These are phyloP conservation scores for Vaccinium darrowii DNA, from an alignment of 148 eudicot species.

Conservation along the genomic window DNA sequence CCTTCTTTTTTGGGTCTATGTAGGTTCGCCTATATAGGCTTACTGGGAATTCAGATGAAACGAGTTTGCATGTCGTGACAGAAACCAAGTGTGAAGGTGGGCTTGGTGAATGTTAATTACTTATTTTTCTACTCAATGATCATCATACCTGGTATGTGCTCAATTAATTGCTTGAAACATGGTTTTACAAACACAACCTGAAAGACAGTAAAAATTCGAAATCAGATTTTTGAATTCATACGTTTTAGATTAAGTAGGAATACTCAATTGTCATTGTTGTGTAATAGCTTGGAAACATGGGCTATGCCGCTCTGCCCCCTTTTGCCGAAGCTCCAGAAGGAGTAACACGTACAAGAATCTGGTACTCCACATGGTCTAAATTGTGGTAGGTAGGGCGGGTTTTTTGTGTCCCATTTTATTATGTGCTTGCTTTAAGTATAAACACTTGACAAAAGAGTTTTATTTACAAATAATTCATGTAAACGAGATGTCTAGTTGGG, in stretches of 20 bases:
- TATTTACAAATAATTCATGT: not conserved
- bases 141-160: not conserved
- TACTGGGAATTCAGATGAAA: conserved; percentile 30
- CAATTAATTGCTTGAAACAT: conserved; percentile 4
- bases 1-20: conserved; percentile 14
- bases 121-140: not conserved
- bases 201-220: conserved; percentile 9
- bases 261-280: not conserved
- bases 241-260: not conserved
- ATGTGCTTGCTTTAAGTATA: not conserved
- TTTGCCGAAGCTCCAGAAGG: not conserved
- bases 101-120: conserved; percentile 9
- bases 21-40: conserved; percentile 70
- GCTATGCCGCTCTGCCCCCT: not conserved
- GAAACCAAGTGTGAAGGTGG: conserved; percentile 63
- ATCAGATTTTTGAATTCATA: conserved; percentile 2
- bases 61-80: conserved; percentile 48
- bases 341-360: not conserved
- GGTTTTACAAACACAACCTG: conserved; percentile 8
- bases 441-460: not conserved
- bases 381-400: not conserved
- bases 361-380: not conserved
- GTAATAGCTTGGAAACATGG: conserved; percentile 1
- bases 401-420: not conserved
- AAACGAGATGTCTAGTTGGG: not conserved